Conservation (phyloP, 257 asterid genomes). For the Solanum bulbocastanum region DNA sequence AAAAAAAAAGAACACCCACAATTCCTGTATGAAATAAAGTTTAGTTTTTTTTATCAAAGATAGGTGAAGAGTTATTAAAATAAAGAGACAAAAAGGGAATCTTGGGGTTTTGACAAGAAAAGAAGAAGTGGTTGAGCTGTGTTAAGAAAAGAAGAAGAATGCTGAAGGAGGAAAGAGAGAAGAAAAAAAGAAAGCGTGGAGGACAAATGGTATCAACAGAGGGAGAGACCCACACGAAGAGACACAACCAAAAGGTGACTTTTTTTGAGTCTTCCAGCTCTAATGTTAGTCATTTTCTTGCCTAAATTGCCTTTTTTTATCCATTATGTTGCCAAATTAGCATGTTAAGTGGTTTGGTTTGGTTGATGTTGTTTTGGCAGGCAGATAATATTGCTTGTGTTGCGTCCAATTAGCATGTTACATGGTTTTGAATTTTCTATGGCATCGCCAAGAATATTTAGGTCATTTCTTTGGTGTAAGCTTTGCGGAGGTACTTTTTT, state of each 20-base stretch:
- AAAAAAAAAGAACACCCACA: not conserved
- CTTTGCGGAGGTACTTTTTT: not conserved
- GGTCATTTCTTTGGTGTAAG: not conserved
- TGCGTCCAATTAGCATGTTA: not conserved
- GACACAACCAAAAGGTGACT: not conserved
- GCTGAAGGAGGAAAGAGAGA: not conserved
- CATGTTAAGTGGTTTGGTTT: not conserved
- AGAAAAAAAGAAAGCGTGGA: not conserved
- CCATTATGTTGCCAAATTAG: not conserved
- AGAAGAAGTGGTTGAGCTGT: constrained; percentile 3
- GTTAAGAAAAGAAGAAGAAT: not conserved
- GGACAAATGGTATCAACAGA: not conserved
- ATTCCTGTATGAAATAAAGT: not conserved
- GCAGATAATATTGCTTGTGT: not conserved
- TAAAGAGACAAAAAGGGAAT: not conserved
- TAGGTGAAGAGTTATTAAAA: not conserved
- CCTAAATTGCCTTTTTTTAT: not conserved
- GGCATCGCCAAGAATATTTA: not conserved
- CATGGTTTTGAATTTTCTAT: not conserved
- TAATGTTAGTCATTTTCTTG: not conserved
- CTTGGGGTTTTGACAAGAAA: constrained; percentile 10
- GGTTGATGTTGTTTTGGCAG: not conserved
- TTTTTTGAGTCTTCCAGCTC: not conserved
- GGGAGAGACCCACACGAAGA: not conserved
- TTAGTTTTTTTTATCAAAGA: not conserved